These are phyloP conservation scores for Telfairia occidentalis DNA, from an alignment of 331 rosid species.

Conservation along the genomic window DNA sequence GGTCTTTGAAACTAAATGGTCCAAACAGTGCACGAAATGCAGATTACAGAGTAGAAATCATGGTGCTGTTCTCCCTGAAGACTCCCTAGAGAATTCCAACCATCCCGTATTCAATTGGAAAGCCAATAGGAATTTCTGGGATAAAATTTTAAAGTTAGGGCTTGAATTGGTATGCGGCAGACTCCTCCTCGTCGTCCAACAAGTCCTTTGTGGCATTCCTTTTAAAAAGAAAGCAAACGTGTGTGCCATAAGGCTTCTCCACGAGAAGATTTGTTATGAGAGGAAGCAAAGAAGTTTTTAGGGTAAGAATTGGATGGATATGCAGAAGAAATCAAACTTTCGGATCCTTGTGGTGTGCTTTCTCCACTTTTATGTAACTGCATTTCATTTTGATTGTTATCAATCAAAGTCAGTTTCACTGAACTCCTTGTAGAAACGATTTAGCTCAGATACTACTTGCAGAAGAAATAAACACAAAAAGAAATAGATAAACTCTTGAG, in stretches of 20 bases:
- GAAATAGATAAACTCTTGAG: no score
- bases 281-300: not conserved
- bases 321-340: not conserved
- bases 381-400: not conserved
- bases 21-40: not conserved
- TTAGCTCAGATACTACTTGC: no score
- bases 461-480: no score
- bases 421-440: no score
- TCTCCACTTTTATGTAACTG: not conserved
- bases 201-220: not conserved
- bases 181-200: not conserved
- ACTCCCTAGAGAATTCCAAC: not conserved
- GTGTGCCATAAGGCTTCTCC: not conserved
- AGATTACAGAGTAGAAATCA: not conserved
- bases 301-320: not conserved
- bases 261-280: not conserved
- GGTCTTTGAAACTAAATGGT: not conserved
- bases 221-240: not conserved
- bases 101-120: not conserved
- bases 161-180: not conserved
- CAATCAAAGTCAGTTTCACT: not conserved
- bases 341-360: not conserved
- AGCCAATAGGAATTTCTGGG: not conserved
- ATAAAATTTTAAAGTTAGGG: not conserved
- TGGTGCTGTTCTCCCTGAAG: not conserved